Base-by-base conservation (phyloP, 2,329 filamentous ascomycete genomes). In the Ascochyta lentis region DNA sequence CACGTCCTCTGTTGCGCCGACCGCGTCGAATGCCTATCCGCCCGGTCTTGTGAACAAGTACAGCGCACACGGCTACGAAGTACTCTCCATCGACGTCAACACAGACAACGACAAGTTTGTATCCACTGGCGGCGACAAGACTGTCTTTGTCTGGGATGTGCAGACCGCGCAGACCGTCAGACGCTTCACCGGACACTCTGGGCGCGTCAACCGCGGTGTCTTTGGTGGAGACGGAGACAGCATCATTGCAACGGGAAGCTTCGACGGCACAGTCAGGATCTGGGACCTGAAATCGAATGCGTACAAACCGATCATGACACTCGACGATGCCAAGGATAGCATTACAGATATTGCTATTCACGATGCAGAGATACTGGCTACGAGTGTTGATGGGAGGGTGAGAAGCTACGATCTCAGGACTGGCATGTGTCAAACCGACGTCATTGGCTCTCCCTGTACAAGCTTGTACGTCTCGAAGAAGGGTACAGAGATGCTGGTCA, bases 131-230 rank as follows among this genome's bases (percentile, higher is more conserved):
- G 95, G 95, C 56, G 95, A 99, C 79, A 90, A 94, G 66, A 83
- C 85, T 58, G 92, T 96, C 0, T 97, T 97, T 72, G 82, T 97
- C 5, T 98, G 95, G 95, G 95, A 99, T 76, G 95, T 98, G 0
- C 83, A 89, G 42, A 89, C 88, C 3, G 92, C 90, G 16, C 83
- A 85, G 65, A 96, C 94, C 4, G 79, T 90, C 24, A 84, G 91
- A 22, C 84, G 95, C 26, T 95, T 94, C 76, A 62, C 82, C 37
- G 89, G 89, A 0, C 91, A 95, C 76, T 82, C 81, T 2, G 85
- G 86, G 40, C 81, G 92, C 29, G 83, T 98, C 51, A 96, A 97
- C 73, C 84, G 86, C 41, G 90, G 94, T 4, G 81, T 84, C 2
- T 96, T 96, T 72, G 92, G 86, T 0, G 93, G 92, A 12, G 87